These are phyloP conservation scores for Eutypella sp. DNA, from an alignment of 2,329 filamentous ascomycete species.

Conservation along the genomic window DNA sequence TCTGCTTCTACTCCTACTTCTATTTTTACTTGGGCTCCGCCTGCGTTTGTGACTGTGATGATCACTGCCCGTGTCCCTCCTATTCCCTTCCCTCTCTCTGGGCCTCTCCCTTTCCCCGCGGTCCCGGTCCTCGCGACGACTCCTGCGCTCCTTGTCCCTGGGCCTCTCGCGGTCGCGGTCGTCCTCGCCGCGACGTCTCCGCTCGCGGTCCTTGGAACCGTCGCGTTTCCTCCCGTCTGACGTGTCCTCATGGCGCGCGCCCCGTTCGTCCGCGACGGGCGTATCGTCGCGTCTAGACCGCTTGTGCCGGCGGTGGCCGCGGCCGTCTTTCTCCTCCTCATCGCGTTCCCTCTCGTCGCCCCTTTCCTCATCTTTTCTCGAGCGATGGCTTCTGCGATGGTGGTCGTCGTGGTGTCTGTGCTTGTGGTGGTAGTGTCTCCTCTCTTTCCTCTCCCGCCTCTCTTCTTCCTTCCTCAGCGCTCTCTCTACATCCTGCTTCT, in stretches of 20 bases:
- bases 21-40: too few relatives aligned
- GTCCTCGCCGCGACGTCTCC: constrained; percentile 26
- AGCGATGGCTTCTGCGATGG: constrained; percentile 42
- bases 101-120: constrained; percentile 22
- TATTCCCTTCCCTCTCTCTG: too few relatives aligned
- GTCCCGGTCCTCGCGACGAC: constrained; percentile 15
- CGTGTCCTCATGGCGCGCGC: constrained; percentile 21
- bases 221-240: constrained; percentile 20
- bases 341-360: constrained; percentile 8
- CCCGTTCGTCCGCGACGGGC: constrained; percentile 16
- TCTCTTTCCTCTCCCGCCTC: constrained; percentile 43
- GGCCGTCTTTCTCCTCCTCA: constrained; percentile 14
- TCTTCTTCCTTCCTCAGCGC: constrained; percentile 55
- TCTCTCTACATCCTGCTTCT: constrained; percentile 78
- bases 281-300: constrained; percentile 36
- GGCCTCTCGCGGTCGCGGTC: constrained; percentile 22
- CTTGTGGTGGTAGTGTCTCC: constrained; percentile 41
- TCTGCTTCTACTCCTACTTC: constrained; percentile 41
- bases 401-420: constrained; percentile 33
- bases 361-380: constrained; percentile 27
- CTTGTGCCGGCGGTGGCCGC: constrained; percentile 21
- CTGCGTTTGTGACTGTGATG: constrained; percentile 22
- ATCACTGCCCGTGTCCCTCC: too few relatives aligned
- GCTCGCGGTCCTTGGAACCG: constrained; percentile 25
- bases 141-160: constrained; percentile 14